Percentiles rank a stretch among this genome's conserved stretches.
Conservation (phyloP, 345 rosid species). For the Draba incana region DNA sequence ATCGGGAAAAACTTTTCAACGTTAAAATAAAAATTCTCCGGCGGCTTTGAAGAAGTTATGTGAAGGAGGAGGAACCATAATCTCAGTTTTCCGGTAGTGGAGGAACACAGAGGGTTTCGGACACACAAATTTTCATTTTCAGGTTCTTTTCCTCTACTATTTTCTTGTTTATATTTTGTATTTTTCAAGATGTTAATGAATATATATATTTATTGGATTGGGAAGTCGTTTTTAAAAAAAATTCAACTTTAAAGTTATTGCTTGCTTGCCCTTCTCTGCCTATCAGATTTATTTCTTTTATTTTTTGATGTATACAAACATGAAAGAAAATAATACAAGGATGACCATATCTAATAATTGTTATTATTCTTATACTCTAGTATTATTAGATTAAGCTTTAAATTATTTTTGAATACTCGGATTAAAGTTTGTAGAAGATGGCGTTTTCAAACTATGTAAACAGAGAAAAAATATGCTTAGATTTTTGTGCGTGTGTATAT, state of each 20-base stretch:
- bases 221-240: not conserved
- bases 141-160: constrained; percentile 18
- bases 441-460: not conserved
- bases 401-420: not conserved
- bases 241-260: too few relatives aligned
- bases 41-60: constrained; percentile 15
- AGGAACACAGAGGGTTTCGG: constrained; percentile 6
- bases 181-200: constrained; percentile 5
- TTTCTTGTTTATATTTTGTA: not conserved
- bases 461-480: not conserved
- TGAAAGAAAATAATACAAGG: not conserved
- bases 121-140: constrained; percentile 2
- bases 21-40: constrained; percentile 9
- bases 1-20: not conserved
- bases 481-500: not conserved
- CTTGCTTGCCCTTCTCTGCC: not conserved
- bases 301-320: not conserved
- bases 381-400: not conserved
- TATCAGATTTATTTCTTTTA: not conserved
- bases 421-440: not conserved
- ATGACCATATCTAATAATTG: too few relatives aligned
- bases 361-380: too few relatives aligned
- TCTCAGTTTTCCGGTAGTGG: constrained; percentile 18
- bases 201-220: not conserved
- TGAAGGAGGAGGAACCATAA: constrained; percentile 8